A percentile compares a stretch with the other conserved stretches of the same genome.
These are phyloP conservation scores for Holtermanniella nyarrowii DNA, from an alignment of 768 basidiomycete species.

Conservation along the genomic window DNA sequence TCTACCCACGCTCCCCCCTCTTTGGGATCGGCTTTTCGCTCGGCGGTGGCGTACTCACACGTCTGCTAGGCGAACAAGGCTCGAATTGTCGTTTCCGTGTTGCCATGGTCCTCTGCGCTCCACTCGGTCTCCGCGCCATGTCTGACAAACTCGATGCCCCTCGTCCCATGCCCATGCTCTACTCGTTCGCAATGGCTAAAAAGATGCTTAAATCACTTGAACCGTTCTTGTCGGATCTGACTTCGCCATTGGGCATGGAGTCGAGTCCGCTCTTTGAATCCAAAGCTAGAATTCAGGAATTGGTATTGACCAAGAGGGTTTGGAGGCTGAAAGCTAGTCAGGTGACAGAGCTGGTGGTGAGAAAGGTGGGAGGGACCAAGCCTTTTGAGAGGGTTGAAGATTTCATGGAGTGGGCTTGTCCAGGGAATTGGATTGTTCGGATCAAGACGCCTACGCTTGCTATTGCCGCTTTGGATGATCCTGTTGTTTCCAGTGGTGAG, in stretches of 20 bases:
- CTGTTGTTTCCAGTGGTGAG: slow-evolving; percentile 15
- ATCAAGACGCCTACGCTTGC: slow-evolving; percentile 8
- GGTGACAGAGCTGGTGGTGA: slow-evolving; percentile 13
- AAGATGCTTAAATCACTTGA: slow-evolving; percentile 2
- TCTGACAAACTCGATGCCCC: slow-evolving; percentile 4
- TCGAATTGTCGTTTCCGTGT: slow-evolving; percentile 6
- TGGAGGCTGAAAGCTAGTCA: slow-evolving; percentile 12
- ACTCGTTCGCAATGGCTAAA: slow-evolving; percentile 11
- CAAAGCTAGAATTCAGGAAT: background rate
- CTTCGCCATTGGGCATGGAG: background rate
- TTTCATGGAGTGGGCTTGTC: slow-evolving; percentile 19
- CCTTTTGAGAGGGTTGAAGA: slow-evolving; percentile 14
- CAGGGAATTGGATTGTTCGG: slow-evolving; percentile 10
- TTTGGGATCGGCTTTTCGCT: slow-evolving; percentile 81
- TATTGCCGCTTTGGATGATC: slow-evolving; percentile 17
- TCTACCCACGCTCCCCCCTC: slow-evolving; percentile 67
- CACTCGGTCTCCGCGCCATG: background rate
- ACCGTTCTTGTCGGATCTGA: background rate
- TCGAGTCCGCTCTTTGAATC: background rate
- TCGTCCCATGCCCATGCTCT: slow-evolving; percentile 6
- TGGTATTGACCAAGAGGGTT: background rate
- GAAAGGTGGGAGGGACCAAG: slow-evolving; percentile 19
- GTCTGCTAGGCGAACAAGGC: slow-evolving; percentile 77
- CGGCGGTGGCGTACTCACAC: slow-evolving; percentile 76
- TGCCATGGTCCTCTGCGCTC: slow-evolving; percentile 8